Evolutionary conservation across 176 grass and related monocot genomes (phyloP), one percentile per base, ranked within the genome.

Genomic region (Hyparrhenia diplandra): DNA sequence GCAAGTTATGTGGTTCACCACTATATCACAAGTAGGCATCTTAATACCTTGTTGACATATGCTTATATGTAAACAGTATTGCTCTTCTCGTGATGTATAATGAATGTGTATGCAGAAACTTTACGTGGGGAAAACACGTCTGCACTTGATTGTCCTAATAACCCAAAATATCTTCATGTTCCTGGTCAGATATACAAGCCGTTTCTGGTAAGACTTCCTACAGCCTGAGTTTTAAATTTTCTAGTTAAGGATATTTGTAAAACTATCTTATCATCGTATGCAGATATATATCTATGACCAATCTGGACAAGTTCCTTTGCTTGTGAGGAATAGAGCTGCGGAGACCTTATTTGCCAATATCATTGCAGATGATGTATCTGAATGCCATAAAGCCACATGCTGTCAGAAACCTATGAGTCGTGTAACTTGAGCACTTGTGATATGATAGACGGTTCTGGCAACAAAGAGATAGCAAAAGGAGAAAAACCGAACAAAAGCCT

Each of bases 271-370:
- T 61, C 39, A 25, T 12, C 18, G 30, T 75, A 49, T 35, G 41
- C 86, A 94, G 92, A 40, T 88, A 27, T 86, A 86, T 81, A 42
- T 86, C 11, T 79, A 54, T 82, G 92, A 94, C 67, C 86, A 88
- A 77, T 86, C 92, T 76, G 92, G 85, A 64, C 79, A 80, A 77
- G 71, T 90, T 64, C 83, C 88, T 80, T 61, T 94, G 54, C 80
- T 86, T 65, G 88, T 94, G 18, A 88, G 64, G 80, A 94, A 94
- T 58, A 94, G 86, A 73, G 88, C 83, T 71, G 92, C 92, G 0
- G 92, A 94, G 80, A 81, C 82, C 28, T 78, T 94, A 77, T 94
- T 94, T 77, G 86, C 79, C 18, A 90, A 86, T 69, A 77, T 94
- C 3, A 70, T 25, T 37, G 91, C 91, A 18, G 85, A 90, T 67